These are phyloP conservation scores for Middelhovenomyces tepae DNA, from an alignment of 805 yeast genomes.

Conservation along the genomic window DNA sequence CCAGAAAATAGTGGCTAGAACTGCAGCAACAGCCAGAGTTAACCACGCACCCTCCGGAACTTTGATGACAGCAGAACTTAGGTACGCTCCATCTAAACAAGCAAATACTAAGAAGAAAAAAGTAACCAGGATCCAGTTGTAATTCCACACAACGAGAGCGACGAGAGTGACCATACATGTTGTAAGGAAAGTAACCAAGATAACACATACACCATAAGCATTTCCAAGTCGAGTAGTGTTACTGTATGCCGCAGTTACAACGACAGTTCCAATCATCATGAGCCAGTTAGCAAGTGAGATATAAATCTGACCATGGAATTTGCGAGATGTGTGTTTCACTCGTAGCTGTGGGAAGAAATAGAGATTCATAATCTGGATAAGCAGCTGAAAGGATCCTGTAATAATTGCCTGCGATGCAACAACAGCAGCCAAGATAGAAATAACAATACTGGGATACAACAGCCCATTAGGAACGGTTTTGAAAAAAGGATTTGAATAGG, in stretches of 20 bases:
- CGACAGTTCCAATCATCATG: conserved; percentile 42
- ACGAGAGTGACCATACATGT: conserved; percentile 38
- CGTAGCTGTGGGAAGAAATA: conserved; percentile 47
- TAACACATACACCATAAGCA: conserved; percentile 53
- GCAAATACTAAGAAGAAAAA: conserved; percentile 34
- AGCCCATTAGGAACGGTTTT: conserved; percentile 12
- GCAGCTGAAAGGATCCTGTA: conserved; percentile 44
- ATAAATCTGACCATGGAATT: conserved; percentile 42
- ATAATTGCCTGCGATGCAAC: conserved; percentile 57
- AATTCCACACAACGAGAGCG: conserved; percentile 38
- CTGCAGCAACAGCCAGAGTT: conserved; percentile 29
- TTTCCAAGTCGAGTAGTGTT: conserved; percentile 44
- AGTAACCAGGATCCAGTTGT: conserved; percentile 29
- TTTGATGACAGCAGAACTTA: conserved; percentile 42
- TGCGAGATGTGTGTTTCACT: conserved; percentile 37
- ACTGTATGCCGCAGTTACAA: conserved; percentile 45
- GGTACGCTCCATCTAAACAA: conserved; percentile 39
- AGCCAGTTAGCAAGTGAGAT: conserved; percentile 43
- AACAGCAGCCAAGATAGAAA: conserved; percentile 47
- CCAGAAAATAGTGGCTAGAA: conserved; percentile 3
- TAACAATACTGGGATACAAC: conserved; percentile 31
- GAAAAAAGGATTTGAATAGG: conserved; percentile 12
- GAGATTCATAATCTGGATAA: conserved; percentile 43
- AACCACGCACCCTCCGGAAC: conserved; percentile 58
- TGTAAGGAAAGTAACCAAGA: conserved; percentile 48